Percentiles rank a stretch among this genome's conserved stretches.
These are phyloP conservation scores for Botrytis tulipae DNA, from an alignment of 2,329 filamentous ascomycete genomes.

Conservation along the genomic window DNA sequence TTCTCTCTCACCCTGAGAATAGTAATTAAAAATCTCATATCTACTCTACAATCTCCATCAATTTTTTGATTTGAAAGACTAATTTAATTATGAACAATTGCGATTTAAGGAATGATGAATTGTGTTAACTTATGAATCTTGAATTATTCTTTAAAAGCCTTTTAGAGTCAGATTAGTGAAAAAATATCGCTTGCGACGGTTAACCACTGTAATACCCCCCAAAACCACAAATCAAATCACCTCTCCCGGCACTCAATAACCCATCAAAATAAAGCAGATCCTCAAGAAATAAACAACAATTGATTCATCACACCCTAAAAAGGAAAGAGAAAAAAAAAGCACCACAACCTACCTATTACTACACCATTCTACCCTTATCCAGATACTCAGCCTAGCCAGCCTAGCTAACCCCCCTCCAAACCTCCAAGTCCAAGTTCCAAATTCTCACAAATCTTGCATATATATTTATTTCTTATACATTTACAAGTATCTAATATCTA, in stretches of 20 bases:
- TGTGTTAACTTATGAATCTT: no score
- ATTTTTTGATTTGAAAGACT: neutral
- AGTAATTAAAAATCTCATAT: neutral
- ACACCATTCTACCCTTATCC: neutral
- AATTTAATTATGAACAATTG: neutral
- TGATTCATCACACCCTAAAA: neutral
- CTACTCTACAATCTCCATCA: neutral
- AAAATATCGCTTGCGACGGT: no score
- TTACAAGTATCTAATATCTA: no score
- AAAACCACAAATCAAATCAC: no score
- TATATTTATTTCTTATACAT: neutral
- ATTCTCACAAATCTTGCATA: rapidly evolving
- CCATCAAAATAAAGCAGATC: neutral
- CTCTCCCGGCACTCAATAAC: no score
- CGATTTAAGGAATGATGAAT: neutral
- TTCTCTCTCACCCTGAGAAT: neutral
- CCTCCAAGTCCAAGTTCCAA: neutral
- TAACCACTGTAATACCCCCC: no score
- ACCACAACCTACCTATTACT: neutral
- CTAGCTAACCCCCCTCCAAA: rapidly evolving
- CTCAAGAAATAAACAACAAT: rapidly evolving
- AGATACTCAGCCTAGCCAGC: neutral
- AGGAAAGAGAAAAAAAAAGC: neutral
- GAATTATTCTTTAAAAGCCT: no score
- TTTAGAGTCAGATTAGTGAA: no score